A percentile compares a stretch with the other conserved stretches of the same genome.
phyloP scores from a whole-genome alignment of 1,284 basidiomycete genomes.

The Chiua sp. region DNA sequence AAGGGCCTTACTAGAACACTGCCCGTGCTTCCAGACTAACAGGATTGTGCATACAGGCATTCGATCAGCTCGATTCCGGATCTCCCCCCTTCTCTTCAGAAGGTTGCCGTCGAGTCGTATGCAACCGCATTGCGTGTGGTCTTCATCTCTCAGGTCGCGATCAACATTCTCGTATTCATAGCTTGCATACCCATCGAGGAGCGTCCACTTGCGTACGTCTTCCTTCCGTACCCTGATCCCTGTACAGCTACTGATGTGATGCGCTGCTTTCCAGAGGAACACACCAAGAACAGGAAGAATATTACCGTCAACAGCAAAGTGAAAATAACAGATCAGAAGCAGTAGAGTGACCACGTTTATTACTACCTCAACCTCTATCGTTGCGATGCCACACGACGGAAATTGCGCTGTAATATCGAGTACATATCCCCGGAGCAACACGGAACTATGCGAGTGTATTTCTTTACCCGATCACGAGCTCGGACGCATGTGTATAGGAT shows the following conservation, averaged over 20 bases:
- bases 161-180: conserved; percentile 66
- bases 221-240: conserved; percentile 14
- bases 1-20: conserved; percentile 16
- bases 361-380: conserved; percentile 12
- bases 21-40: conserved; percentile 19
- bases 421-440: conserved; percentile 28
- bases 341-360: conserved; percentile 19
- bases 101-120: conserved; percentile 84
- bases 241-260: conserved; percentile 19
- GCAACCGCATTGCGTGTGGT: conserved; percentile 83
- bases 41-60: conserved; percentile 55
- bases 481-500: conserved; percentile 1
- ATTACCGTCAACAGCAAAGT: conserved; percentile 46
- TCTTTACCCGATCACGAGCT: conserved; percentile 17
- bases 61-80: conserved; percentile 80
- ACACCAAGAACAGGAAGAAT: conserved; percentile 63
- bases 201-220: conserved; percentile 69
- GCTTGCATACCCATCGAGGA: conserved; percentile 78
- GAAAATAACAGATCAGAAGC: conserved; percentile 18
- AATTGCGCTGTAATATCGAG: conserved; percentile 37
- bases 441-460: conserved; percentile 29
- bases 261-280: conserved; percentile 52
- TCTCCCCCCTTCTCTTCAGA: conserved; percentile 63
- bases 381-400: conserved; percentile 31
- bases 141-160: conserved; percentile 78